Base-by-base conservation (phyloP, 78 protist species). In the Diacronema lutheri region DNA sequence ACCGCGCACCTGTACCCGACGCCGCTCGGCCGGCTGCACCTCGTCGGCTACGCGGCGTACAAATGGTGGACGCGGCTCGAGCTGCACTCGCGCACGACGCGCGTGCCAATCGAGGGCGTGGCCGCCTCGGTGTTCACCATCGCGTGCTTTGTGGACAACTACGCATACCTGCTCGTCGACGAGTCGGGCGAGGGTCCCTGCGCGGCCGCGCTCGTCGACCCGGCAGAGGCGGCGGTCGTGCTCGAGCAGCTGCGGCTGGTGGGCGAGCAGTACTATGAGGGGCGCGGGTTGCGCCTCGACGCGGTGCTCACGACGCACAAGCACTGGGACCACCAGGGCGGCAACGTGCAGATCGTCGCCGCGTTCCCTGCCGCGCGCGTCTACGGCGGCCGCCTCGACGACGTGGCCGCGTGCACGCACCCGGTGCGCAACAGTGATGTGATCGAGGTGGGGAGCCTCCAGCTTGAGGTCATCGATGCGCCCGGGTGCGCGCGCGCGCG, bases 261-360 rank as follows among this genome's bases (percentile, higher is more conserved):
- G 11, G 11, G 35, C 7, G 33, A 0, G 33, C 19, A 37, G 23
- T 14, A 71, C 23, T 71, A 71, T 58, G 37, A 4, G 16, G 79
- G 58, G 37, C 33, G 10, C 16, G 20, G n/a, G 33, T 37, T 38
- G 31, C 13, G 0, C 50, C 58, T 33, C 1, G 35, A 4, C 26
- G 79, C 79, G 37, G 41, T 71, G 19, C 79, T 71, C 21, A 71
- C 79, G 58, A 71, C 79, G 35, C 79, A 71, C 57, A 5, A 71
- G 16, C 79, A 71, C 79, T 71, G 79, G 79, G 79, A 71, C 79
- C 79, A 71, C 79, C 50, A 56, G 37, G 79, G 29, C 7, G 79
- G 79, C 58, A 71, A 71, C 79, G 72, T 16, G 41, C 14, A 0
- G 55, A 33, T 71, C 12, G 21, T 4, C 58, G 4, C 5, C 26